Conservation (phyloP, 371 early-diverging fungal genomes). For the Mortierella sp. region DNA sequence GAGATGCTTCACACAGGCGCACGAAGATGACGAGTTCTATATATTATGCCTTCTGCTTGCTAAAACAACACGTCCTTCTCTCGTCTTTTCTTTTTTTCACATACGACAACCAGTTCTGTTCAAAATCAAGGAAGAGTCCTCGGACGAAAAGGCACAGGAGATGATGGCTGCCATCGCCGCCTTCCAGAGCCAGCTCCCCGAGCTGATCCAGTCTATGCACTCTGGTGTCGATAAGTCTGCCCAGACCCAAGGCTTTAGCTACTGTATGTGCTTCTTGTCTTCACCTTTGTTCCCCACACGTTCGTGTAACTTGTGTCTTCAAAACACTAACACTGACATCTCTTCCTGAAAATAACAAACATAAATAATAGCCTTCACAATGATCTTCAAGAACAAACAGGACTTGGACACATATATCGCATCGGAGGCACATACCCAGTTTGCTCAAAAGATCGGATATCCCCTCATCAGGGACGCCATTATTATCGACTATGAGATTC, state of each 20-base stretch:
- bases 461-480: constrained; percentile 1
- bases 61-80: not conserved
- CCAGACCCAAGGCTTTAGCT: constrained; percentile 2
- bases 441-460: not conserved
- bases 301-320: not conserved
- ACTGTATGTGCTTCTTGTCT: not conserved
- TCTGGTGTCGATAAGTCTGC: constrained; percentile 12
- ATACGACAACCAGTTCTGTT: not conserved
- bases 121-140: not conserved
- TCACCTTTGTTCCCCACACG: not conserved
- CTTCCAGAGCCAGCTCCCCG: constrained; percentile 13
- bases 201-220: constrained; percentile 2
- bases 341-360: too few relatives aligned
- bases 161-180: constrained; percentile 10
- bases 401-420: not conserved
- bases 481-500: constrained; percentile 2
- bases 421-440: constrained; percentile 13
- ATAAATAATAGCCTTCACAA: constrained; percentile 6
- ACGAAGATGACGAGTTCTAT: too few relatives aligned
- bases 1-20: too few relatives aligned
- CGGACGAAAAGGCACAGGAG: not conserved
- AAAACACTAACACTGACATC: not conserved
- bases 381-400: constrained; percentile 9
- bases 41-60: not conserved
- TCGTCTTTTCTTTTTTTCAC: too few relatives aligned